A percentile compares a stretch with the other conserved stretches of the same genome.
Conservation (phyloP, 2,329 filamentous ascomycete genomes). For the Microcera coccophila region DNA sequence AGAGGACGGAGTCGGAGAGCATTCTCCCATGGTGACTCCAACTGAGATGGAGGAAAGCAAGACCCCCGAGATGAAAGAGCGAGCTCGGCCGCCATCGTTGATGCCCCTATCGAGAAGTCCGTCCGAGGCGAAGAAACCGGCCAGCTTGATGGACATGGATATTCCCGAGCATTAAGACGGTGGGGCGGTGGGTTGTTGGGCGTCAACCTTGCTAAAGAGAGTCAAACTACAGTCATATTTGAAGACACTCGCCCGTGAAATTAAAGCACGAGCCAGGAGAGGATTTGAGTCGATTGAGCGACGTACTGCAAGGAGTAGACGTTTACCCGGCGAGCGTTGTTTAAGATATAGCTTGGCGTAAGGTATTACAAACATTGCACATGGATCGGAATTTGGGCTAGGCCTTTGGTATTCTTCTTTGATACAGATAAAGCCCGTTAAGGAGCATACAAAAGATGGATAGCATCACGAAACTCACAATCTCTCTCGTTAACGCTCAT, state of each 20-base stretch:
- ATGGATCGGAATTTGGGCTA: neutral
- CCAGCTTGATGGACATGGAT: slow-evolving; percentile 37
- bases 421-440: no score
- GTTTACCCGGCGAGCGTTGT: no score
- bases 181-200: no score
- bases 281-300: neutral
- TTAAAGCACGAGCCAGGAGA: no score
- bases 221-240: neutral
- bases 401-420: no score
- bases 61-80: slow-evolving; percentile 46
- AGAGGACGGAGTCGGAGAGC: slow-evolving; percentile 14
- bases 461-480: no score
- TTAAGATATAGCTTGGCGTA: neutral
- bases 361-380: slow-evolving; percentile 3
- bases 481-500: no score
- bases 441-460: no score
- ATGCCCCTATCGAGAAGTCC: slow-evolving; percentile 19
- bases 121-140: slow-evolving; percentile 20
- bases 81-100: slow-evolving; percentile 27
- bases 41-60: slow-evolving; percentile 22
- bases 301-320: neutral
- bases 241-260: no score
- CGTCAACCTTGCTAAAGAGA: neutral
- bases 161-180: slow-evolving; percentile 24
- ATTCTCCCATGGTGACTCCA: slow-evolving; percentile 12